Conservation (phyloP, 495 filamentous ascomycete genomes). For the Penicillium egyptiacum region DNA sequence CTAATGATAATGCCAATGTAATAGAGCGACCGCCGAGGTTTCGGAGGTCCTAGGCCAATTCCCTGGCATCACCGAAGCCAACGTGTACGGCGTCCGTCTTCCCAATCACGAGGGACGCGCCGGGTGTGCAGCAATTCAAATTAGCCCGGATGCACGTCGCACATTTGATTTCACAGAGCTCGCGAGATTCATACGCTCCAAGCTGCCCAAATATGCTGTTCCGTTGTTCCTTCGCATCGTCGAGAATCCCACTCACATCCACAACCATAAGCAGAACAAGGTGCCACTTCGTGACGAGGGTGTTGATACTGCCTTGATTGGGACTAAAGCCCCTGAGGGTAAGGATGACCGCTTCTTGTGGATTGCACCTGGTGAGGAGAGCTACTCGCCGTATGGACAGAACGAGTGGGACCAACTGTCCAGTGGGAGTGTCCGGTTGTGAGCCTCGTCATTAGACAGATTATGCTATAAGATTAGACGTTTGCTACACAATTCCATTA, state of each 20-base stretch:
- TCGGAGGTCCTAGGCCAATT: slow-evolving; percentile 64
- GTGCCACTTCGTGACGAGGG: slow-evolving; percentile 69
- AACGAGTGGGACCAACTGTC: slow-evolving; percentile 59
- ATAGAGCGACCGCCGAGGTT: slow-evolving; percentile 67
- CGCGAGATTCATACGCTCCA: slow-evolving; percentile 50
- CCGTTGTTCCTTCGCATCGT: slow-evolving; percentile 72
- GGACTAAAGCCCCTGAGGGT: slow-evolving; percentile 49
- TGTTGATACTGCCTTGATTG: slow-evolving; percentile 55
- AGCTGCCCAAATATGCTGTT: slow-evolving; percentile 73
- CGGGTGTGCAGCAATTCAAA: slow-evolving; percentile 61
- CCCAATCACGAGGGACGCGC: slow-evolving; percentile 72
- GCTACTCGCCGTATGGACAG: slow-evolving; percentile 58
- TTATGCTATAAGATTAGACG: too few relatives aligned
- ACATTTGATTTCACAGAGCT: slow-evolving; percentile 56
- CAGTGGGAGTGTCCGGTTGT: slow-evolving; percentile 52
- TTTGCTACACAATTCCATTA: too few relatives aligned
- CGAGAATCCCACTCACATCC: slow-evolving; percentile 58
- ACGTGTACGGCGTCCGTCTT: slow-evolving; percentile 73
- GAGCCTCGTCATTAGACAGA: not conserved
- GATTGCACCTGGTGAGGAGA: slow-evolving; percentile 51
- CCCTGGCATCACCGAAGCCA: slow-evolving; percentile 69
- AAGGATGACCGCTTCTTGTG: slow-evolving; percentile 55
- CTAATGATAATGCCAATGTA: not conserved
- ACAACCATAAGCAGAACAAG: slow-evolving; percentile 88
- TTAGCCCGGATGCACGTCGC: slow-evolving; percentile 37